Conservation (phyloP, 495 filamentous ascomycete genomes). For the Aspergillus campestris region DNA sequence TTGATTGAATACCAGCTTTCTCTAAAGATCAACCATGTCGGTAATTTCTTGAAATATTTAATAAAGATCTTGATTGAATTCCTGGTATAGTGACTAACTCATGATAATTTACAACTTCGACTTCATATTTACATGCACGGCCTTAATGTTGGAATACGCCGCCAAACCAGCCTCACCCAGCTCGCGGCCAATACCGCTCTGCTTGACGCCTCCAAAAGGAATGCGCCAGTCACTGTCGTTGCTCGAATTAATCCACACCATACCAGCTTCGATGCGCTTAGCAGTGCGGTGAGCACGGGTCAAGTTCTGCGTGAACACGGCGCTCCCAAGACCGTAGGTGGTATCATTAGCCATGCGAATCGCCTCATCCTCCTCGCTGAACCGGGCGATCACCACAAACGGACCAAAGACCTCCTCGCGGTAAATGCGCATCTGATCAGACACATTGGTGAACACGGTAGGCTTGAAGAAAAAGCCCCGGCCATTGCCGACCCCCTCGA, state of each 20-base stretch:
- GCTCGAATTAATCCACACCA: slow-evolving; percentile 63
- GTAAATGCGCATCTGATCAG: slow-evolving; percentile 50
- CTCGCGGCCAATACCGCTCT: slow-evolving; percentile 83
- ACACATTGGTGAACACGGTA: slow-evolving; percentile 58
- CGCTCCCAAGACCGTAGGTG: too few species aligned
- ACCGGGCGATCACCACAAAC: slow-evolving; percentile 64
- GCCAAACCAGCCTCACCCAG: slow-evolving; percentile 72
- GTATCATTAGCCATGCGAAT: slow-evolving; percentile 77
- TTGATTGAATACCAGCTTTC: too few species aligned
- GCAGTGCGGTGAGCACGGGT: too few species aligned
- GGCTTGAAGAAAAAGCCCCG: slow-evolving; percentile 57
- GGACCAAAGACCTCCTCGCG: slow-evolving; percentile 73
- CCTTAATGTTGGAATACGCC: slow-evolving; percentile 69
- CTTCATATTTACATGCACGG: slow-evolving; percentile 61
- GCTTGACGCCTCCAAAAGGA: slow-evolving; percentile 88
- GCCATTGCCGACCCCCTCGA: slow-evolving; percentile 61
- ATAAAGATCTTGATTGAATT: not conserved
- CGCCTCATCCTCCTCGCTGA: slow-evolving; percentile 72
- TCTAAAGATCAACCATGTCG: too few species aligned
- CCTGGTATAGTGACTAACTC: too few species aligned
- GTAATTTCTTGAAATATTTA: too few species aligned
- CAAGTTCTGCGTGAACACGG: too few species aligned
- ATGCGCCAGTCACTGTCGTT: slow-evolving; percentile 63
- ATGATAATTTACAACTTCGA: slow-evolving; percentile 12
- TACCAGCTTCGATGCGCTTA: too few species aligned